Conservation (phyloP, 1,139 yeast species). For the Debaryomycetaceae sp. region DNA sequence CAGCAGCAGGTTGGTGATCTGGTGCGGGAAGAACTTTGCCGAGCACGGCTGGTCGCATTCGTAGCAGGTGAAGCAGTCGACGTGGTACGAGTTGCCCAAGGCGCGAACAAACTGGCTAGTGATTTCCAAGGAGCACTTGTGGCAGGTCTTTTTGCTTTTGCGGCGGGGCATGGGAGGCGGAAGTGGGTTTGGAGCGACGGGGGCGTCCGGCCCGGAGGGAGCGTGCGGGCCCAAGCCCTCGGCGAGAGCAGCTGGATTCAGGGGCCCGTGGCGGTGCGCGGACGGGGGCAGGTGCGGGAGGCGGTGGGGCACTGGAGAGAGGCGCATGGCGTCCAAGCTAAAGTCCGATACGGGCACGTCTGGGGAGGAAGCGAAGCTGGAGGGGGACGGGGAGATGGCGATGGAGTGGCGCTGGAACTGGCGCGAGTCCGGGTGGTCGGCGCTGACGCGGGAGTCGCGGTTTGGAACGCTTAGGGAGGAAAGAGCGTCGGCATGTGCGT, state of each 20-base stretch:
- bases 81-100: conserved; percentile 66
- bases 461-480: too few species aligned
- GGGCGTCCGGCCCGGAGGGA: too few species aligned
- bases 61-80: conserved; percentile 75
- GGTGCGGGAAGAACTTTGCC: conserved; percentile 57
- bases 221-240: too few species aligned
- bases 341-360: not conserved
- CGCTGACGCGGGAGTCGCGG: too few species aligned
- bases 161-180: too few species aligned
- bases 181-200: too few species aligned
- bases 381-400: not conserved
- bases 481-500: too few species aligned
- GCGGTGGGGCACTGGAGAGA: not conserved
- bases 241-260: too few species aligned
- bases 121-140: conserved; percentile 54
- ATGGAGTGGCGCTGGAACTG: conserved; percentile 1
- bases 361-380: not conserved
- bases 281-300: not conserved
- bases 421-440: too few species aligned
- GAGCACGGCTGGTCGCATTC: conserved; percentile 76
- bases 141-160: conserved; percentile 37
- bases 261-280: not conserved
- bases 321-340: too few species aligned
- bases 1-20: conserved; percentile 21
- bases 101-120: conserved; percentile 84